Conservation (phyloP, 2,329 filamentous ascomycete species). For the Dothideomycetidae sp. region DNA sequence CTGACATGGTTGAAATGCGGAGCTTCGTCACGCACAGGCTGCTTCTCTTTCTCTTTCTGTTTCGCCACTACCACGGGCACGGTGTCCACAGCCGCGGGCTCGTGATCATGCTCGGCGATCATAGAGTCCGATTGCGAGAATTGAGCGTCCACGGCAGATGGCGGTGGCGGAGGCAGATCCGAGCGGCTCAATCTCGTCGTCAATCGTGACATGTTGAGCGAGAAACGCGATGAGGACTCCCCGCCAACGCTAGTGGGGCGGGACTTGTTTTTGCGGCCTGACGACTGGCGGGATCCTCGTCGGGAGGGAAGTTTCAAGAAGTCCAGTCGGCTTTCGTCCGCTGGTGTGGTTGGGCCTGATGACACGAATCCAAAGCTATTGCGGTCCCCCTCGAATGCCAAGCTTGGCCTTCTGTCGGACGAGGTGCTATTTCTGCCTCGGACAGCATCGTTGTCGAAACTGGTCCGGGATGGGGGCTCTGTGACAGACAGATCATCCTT, state of each 20-base stretch:
- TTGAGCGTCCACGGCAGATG: slow-evolving; percentile 20
- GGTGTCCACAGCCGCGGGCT: slow-evolving; percentile 1
- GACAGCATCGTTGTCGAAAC: slow-evolving; percentile 18
- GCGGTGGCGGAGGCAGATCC: slow-evolving; percentile 1
- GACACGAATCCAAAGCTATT: slow-evolving; percentile 16
- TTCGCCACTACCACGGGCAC: background rate
- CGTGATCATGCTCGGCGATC: too few species aligned
- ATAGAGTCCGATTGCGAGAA: background rate
- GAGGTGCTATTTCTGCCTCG: slow-evolving; percentile 24
- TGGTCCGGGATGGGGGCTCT: slow-evolving; percentile 16
- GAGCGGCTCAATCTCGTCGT: slow-evolving; percentile 28
- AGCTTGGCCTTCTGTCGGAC: slow-evolving; percentile 25
- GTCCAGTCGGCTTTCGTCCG: slow-evolving; percentile 25
- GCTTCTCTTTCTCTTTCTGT: slow-evolving; percentile 5
- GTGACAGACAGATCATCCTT: slow-evolving; percentile 7
- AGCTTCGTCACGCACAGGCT: too few species aligned
- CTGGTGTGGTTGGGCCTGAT: slow-evolving; percentile 28
- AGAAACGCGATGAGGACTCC: slow-evolving; percentile 23
- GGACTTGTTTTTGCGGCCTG: slow-evolving; percentile 22
- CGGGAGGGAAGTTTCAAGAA: slow-evolving; percentile 20
- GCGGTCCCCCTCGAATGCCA: slow-evolving; percentile 25
- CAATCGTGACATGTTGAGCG: slow-evolving; percentile 27
- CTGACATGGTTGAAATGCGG: too few species aligned
- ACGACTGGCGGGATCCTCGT: slow-evolving; percentile 17
- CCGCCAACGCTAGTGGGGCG: slow-evolving; percentile 25